Conservation (phyloP, 768 basidiomycete genomes). For the Scleroderma citrinum region DNA sequence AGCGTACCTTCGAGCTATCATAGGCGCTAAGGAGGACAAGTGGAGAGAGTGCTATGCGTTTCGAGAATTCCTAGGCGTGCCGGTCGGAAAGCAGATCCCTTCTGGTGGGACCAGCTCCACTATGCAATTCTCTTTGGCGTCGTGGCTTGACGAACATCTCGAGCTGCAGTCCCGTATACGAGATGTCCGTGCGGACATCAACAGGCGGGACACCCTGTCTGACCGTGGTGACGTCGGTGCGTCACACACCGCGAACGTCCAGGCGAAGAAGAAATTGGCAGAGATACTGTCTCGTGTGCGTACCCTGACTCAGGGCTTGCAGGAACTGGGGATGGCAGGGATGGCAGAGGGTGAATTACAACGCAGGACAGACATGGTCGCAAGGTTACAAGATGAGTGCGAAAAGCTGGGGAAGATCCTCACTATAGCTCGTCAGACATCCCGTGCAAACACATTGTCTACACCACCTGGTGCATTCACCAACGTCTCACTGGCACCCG, state of each 20-base stretch:
- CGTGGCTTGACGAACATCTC: slow-evolving; percentile 88
- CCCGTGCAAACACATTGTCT: slow-evolving; percentile 29
- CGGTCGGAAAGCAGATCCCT: slow-evolving; percentile 49
- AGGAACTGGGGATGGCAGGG: slow-evolving; percentile 57
- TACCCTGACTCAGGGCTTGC: slow-evolving; percentile 61
- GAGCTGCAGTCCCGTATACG: slow-evolving; percentile 73
- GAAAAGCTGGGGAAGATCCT: slow-evolving; percentile 85
- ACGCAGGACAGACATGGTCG: slow-evolving; percentile 84
- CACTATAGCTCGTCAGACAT: slow-evolving; percentile 59
- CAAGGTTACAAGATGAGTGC: slow-evolving; percentile 83
- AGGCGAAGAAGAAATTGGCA: slow-evolving; percentile 81
- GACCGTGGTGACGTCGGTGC: slow-evolving; percentile 66
- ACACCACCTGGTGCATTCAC: slow-evolving; percentile 24
- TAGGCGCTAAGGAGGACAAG: slow-evolving; percentile 71
- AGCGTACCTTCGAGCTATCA: slow-evolving; percentile 77
- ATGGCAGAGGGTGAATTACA: slow-evolving; percentile 91
- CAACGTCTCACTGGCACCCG: slow-evolving; percentile 33
- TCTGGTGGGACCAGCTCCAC: slow-evolving; percentile 23
- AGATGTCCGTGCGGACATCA: slow-evolving; percentile 78
- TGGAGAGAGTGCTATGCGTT: slow-evolving; percentile 81
- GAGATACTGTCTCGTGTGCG: slow-evolving; percentile 71
- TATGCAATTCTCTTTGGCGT: slow-evolving; percentile 61
- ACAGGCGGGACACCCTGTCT: slow-evolving; percentile 80
- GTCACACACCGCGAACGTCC: slow-evolving; percentile 75
- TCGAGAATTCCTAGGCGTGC: slow-evolving; percentile 83